Evolutionary conservation across 495 filamentous ascomycete genomes (phyloP).

Genomic region (Aspergillus olivimuriae): DNA sequence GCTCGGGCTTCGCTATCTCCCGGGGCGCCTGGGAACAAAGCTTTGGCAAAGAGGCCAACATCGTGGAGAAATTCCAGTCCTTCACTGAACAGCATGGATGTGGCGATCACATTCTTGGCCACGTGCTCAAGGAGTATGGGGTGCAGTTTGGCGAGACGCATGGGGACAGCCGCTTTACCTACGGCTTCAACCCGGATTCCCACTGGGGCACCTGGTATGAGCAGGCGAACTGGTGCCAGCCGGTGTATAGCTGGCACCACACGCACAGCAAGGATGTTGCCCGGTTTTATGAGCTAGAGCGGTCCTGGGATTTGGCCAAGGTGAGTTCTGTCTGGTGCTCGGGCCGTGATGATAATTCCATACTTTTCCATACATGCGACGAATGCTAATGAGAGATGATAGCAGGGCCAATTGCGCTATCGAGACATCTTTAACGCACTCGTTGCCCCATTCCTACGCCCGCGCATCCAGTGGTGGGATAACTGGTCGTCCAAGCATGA

Average conservation of each 20-base stretch:
- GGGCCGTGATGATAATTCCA: too few relatives aligned
- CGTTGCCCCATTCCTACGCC: conserved; percentile 14
- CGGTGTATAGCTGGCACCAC: conserved; percentile 47
- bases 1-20: conserved; percentile 53
- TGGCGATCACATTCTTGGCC: conserved; percentile 45
- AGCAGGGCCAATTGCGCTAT: conserved; percentile 13
- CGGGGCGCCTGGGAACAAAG: conserved; percentile 39
- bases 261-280: conserved; percentile 21
- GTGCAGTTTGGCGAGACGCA: conserved; percentile 32
- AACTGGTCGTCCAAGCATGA: conserved; percentile 21
- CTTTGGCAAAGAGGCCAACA: conserved; percentile 24
- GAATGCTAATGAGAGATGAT: too few relatives aligned
- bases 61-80: conserved; percentile 27
- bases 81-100: conserved; percentile 37
- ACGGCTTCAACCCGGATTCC: conserved; percentile 35
- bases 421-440: conserved; percentile 20
- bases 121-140: conserved; percentile 39
- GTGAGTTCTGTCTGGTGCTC: conserved; percentile 4
- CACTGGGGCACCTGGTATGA: conserved; percentile 32
- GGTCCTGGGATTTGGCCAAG: conserved; percentile 19
- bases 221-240: conserved; percentile 38
- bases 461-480: conserved; percentile 20
- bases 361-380: too few relatives aligned
- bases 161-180: conserved; percentile 38
- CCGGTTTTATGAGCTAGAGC: conserved; percentile 20